Evolutionary conservation across 2,329 filamentous ascomycete genomes (phyloP).

Genomic region (Aureobasidium musti): DNA sequence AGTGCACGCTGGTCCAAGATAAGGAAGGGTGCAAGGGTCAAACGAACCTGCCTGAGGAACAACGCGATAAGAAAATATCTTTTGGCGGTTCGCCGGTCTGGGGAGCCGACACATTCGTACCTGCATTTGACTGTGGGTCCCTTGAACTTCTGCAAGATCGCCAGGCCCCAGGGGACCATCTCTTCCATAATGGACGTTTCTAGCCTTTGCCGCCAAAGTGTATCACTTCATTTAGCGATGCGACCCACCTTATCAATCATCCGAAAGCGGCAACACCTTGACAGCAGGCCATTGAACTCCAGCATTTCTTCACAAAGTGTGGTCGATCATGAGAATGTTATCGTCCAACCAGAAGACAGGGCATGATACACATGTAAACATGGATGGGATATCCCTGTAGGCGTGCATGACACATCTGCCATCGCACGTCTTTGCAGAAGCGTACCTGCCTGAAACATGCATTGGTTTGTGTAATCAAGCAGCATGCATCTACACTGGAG

Average conservation of each 20-base stretch:
- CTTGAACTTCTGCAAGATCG: not conserved
- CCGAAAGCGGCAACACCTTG: not conserved
- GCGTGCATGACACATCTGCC: not conserved
- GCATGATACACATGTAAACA: not conserved
- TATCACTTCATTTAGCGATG: not conserved
- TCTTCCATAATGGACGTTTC: not conserved
- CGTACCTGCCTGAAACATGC: slow-evolving; percentile 14
- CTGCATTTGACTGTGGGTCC: slow-evolving; percentile 8
- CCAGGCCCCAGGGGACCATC: not conserved
- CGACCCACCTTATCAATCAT: not conserved
- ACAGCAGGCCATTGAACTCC: not conserved
- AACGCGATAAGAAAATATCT: slow-evolving; percentile 3
- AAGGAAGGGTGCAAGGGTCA: slow-evolving; percentile 2
- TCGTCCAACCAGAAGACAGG: slow-evolving; percentile 14
- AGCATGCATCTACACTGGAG: not conserved
- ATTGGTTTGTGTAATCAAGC: not conserved
- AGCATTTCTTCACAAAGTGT: not conserved
- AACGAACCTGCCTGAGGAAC: not conserved
- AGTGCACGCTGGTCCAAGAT: not conserved
- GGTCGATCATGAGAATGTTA: not conserved
- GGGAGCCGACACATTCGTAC: slow-evolving; percentile 14
- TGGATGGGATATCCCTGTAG: not conserved
- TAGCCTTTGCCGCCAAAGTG: not conserved
- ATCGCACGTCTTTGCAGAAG: not conserved
- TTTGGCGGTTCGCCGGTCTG: not conserved